Base-by-base conservation (phyloP, 441 rosid species). In the Croton laevigatus region DNA sequence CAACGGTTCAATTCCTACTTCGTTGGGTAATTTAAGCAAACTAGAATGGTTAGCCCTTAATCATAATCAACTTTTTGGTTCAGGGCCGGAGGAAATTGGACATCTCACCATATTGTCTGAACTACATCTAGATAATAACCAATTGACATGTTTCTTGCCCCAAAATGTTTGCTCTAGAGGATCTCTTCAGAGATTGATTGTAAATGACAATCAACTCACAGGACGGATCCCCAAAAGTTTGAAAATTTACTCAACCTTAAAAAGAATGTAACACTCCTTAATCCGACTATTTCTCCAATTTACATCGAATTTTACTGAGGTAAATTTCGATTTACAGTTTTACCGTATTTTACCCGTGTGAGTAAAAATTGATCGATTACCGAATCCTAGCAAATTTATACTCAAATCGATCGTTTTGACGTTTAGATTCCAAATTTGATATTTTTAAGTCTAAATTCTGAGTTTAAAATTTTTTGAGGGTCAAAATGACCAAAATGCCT, bases 191-290 rank as follows among this genome's bases (percentile, higher is more conserved):
- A 4, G 6, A 0, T 46, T 82, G 12, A 17, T 59, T 0, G 75
- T 51, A 8, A 2, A 0, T n/a, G 2, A 44, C 61, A 84, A 80
- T 66, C 38, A 20, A 2, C 48, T 83, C 8, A 9, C 0, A 0
- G 87, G 87, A 0, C 53, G 75, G 3, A 72, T 82, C 5, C 88
- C 86, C 5, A 65, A 3, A 53, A 65, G 61, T 19, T 70, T 82
- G 59, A 86, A 38, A 65, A 70, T 76, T 42, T 84, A 85, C 69
- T 51, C 69, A 0, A 79, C 76, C 67, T 66, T 84, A 12, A 5
- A 23, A 1, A 71, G n/a, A n/a, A n/a, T n/a, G n/a, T n/a, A n/a
- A n/a, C n/a, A n/a, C n/a, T n/a, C n/a, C n/a, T n/a, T n/a, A n/a
- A n/a, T n/a, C n/a, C n/a, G n/a, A n/a, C n/a, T n/a, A n/a, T n/a